Evolutionary conservation across 2,329 filamentous ascomycete genomes (phyloP).

Genomic region (Hirsutella minnesotensis): DNA sequence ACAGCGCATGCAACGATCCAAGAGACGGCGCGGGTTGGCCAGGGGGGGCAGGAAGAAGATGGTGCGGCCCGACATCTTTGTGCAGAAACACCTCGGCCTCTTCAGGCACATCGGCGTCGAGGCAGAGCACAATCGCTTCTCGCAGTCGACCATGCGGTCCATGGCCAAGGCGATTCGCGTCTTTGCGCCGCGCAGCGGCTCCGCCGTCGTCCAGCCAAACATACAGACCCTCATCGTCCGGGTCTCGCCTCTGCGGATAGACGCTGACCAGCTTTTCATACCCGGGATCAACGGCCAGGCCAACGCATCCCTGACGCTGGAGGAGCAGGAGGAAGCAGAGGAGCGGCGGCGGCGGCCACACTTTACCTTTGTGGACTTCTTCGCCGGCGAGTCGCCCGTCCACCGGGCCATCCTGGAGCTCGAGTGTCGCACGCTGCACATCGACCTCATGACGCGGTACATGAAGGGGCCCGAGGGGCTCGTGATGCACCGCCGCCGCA

Average conservation of each 20-base stretch:
- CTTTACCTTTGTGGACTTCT: slow-evolving; percentile 26
- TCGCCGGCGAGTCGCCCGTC: slow-evolving; percentile 16
- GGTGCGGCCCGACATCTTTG: slow-evolving; percentile 15
- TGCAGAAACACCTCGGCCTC: slow-evolving; percentile 22
- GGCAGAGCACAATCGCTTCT: slow-evolving; percentile 27
- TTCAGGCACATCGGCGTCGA: slow-evolving; percentile 30
- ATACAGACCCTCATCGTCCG: slow-evolving; percentile 31
- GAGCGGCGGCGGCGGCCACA: not conserved
- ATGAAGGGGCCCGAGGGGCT: not conserved
- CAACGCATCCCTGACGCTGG: no score
- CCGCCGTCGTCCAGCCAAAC: slow-evolving; percentile 6
- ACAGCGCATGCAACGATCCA: not conserved
- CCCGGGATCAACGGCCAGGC: no score
- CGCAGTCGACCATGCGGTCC: slow-evolving; percentile 10
- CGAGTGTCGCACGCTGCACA: slow-evolving; percentile 21
- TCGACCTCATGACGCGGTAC: slow-evolving; percentile 19
- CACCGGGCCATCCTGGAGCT: slow-evolving; percentile 18
- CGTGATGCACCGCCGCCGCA: slow-evolving; percentile 1
- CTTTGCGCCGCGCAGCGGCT: slow-evolving; percentile 14
- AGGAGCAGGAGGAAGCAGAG: slow-evolving; percentile 1
- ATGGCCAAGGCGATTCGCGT: slow-evolving; percentile 25
- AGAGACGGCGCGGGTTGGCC: not conserved
- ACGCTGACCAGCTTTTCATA: not conserved
- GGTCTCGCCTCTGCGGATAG: slow-evolving; percentile 18
- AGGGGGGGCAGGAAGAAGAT: not conserved